A percentile compares a stretch with the other conserved stretches of the same genome.
Conservation (phyloP, 1,139 yeast genomes). For the Scheffersomyces titani region DNA sequence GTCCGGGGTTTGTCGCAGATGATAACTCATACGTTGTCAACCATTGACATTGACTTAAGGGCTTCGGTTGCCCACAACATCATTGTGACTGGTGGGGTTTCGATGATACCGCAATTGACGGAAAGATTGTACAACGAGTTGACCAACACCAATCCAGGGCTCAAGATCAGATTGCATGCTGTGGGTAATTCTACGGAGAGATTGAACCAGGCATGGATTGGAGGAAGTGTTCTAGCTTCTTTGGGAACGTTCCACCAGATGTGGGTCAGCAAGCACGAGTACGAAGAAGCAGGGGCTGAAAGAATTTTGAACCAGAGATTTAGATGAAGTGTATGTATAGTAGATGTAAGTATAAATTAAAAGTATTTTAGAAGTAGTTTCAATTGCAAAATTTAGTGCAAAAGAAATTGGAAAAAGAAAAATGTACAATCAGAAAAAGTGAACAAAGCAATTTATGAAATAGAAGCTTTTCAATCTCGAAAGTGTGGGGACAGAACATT, state of each 20-base stretch:
- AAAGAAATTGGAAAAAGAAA: neutral
- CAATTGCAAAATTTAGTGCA: neutral
- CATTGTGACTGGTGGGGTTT: slow-evolving; percentile 86
- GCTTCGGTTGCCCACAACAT: slow-evolving; percentile 91
- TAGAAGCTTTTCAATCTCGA: neutral
- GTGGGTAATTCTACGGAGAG: slow-evolving; percentile 85
- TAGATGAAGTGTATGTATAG: slow-evolving; percentile 37
- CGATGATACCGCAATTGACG: slow-evolving; percentile 84
- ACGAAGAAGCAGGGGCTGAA: slow-evolving; percentile 88
- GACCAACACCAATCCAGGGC: slow-evolving; percentile 77
- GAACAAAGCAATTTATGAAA: neutral
- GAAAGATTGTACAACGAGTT: slow-evolving; percentile 80
- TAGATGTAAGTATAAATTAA: neutral
- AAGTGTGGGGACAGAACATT: neutral
- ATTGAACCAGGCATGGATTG: slow-evolving; percentile 89
- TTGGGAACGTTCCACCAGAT: slow-evolving; percentile 95
- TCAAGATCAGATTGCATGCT: slow-evolving; percentile 85
- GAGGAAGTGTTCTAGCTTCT: slow-evolving; percentile 90
- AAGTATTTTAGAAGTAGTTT: neutral
- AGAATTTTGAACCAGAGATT: slow-evolving; percentile 74
- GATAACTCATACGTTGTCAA: slow-evolving; percentile 67
- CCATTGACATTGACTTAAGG: slow-evolving; percentile 84
- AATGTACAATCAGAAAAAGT: neutral
- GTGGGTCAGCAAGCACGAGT: slow-evolving; percentile 93
- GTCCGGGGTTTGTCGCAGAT: slow-evolving; percentile 63